Evolutionary conservation across 2,329 filamentous ascomycete genomes (phyloP).

Genomic region (Rhynchosporium secalis): DNA sequence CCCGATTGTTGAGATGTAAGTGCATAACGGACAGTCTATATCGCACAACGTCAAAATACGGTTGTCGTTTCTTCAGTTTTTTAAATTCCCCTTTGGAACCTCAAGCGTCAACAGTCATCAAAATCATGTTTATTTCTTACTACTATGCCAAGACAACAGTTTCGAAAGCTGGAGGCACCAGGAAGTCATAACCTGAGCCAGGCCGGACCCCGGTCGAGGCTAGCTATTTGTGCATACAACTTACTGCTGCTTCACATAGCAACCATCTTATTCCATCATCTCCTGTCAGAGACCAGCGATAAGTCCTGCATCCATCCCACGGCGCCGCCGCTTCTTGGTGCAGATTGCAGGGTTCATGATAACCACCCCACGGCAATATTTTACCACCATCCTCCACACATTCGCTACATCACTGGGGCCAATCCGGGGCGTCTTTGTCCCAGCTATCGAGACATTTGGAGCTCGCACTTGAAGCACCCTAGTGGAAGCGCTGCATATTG

Average conservation of each 20-base stretch:
- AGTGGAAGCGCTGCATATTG: slow-evolving; percentile 20
- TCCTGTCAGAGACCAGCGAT: slow-evolving; percentile 8
- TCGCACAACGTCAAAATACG: neutral
- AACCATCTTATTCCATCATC: slow-evolving; percentile 1
- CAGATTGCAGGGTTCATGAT: slow-evolving; percentile 35
- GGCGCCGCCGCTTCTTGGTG: slow-evolving; percentile 11
- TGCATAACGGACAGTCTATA: neutral
- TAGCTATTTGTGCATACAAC: neutral
- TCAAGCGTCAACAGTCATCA: neutral
- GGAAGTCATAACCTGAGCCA: neutral
- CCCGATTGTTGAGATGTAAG: slow-evolving; percentile 1
- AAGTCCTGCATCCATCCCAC: slow-evolving; percentile 23
- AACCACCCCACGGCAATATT: slow-evolving; percentile 26
- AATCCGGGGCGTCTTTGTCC: slow-evolving; percentile 3
- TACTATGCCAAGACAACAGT: neutral
- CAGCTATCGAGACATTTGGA: neutral
- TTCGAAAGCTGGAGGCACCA: neutral
- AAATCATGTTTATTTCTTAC: neutral
- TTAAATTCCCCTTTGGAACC: neutral
- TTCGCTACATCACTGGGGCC: slow-evolving; percentile 2
- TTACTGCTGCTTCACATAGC: slow-evolving; percentile 2
- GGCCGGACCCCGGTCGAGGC: neutral
- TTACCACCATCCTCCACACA: slow-evolving; percentile 20
- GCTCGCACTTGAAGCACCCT: slow-evolving; percentile 13
- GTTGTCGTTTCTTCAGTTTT: neutral